Evolutionary conservation across 1,284 basidiomycete species (phyloP), one percentile per base, ranked within the genome.

Genomic region (Phenoliferia sp.): DNA sequence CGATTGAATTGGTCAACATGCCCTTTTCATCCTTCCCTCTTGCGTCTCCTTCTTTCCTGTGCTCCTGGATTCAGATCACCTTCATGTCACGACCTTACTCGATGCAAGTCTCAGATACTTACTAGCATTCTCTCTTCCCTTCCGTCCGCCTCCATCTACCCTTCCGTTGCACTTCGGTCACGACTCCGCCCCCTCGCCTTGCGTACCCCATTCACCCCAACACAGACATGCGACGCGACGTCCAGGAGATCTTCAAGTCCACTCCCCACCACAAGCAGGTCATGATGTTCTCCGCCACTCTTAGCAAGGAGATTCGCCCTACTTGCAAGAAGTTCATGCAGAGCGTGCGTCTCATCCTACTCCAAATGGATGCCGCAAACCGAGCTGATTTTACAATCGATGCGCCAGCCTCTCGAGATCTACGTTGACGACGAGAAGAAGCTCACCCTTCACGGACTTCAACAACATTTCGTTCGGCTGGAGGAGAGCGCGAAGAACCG

Each of bases 291-390:
- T 95, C 92, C 76, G 96, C 96, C 58, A 99, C 96, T 0, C 83
- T 99, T 69, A 88, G 93, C 66, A 99, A 99, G 84, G 96, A 99
- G 73, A 95, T 99, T 69, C 87, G 96, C 66, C 86, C 89, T 9
- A 98, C 94, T 0, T 99, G 96, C 87, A 99, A 99, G 83, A 99
- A 99, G 81, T 99, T 99, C 81, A 99, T 99, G 96, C 91, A 93
- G 65, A 97, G 93, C 80, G 95, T 97, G 85, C 22, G 17, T 62
- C 26, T 59, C 44, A 19, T 39, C 48, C 22, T 44, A 15, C 54
- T 44, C 57, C 29, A 16, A 58, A 19, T 9, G 36, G 39, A 29
- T 17, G 22, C 32, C 9, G 28, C 36, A 31, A 12, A 7, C 58
- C 48, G 19, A 28, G 7, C n/a, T 7, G 7, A 3, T 33, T 44